Evolutionary conservation across 2,329 filamentous ascomycete genomes (phyloP), one percentile per base, ranked within the genome.

Genomic region (Beauveria brongniartii): DNA sequence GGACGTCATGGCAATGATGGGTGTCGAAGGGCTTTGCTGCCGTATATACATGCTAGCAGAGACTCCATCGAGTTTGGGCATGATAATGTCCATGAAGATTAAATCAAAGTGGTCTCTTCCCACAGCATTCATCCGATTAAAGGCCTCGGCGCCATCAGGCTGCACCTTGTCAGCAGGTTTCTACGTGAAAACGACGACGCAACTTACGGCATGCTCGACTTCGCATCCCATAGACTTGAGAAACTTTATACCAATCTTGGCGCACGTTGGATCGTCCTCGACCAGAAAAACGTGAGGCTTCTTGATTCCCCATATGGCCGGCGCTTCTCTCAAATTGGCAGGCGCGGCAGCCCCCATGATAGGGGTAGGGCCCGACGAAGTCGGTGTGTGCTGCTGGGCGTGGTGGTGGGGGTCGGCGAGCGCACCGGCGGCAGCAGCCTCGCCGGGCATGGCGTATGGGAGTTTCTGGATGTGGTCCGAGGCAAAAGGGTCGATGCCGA

Each of bases 1-100:
- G 3, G 93, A 97, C 3, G 94, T 99, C 94, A 99, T 97, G 52
- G 94, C 94, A 62, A 99, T 91, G 68, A 99, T 95, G 0, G 94
- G 94, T 22, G 90, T 87, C 6, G 87, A 84, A 43, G 86, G 84
- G 65, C 92, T 87, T 64, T 93, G 91, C 70, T 96, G 90, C 58
- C 93, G 86, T 65, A 99, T 97, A 64, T 96, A 86, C 69, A 94
- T 90, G 61, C 92, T 96, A 3, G 94, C 93, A 18, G 92, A 96
- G 6, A 97, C 92, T 67, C 94, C 94, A 69, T 97, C 94, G 59
- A 97, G 80, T 65, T 92, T 89, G 6, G 94, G 94, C 94, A 99
- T 97, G 67, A 99, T 96, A 65, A 99, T 93, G 70, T 94, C 90
- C 90, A 93, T 93, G 64, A 93, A 83, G 65, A 93, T 91, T 59